Conservation (phyloP, 768 basidiomycete species). For the Russula earlei region DNA sequence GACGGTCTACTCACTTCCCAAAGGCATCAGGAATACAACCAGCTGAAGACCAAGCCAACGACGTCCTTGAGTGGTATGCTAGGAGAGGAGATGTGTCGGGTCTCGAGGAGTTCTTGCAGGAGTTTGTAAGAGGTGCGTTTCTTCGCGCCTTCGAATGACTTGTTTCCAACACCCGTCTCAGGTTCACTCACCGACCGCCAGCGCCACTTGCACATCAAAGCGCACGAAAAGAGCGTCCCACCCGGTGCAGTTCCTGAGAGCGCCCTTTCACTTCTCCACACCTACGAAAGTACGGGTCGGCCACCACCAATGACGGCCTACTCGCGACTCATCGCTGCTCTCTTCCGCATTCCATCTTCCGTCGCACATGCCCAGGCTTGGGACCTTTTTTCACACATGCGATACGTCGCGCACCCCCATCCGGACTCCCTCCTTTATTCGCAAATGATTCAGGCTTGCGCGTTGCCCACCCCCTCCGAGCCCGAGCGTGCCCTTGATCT, state of each 20-base stretch:
- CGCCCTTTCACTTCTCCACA: constrained; percentile 60
- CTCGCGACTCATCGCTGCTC: constrained; percentile 51
- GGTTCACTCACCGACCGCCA: constrained; percentile 42
- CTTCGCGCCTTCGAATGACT: neutral
- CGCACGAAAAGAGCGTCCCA: constrained; percentile 46
- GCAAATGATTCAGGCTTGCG: constrained; percentile 83
- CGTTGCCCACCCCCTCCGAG: constrained; percentile 52
- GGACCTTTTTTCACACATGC: constrained; percentile 95
- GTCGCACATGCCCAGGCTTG: constrained; percentile 68
- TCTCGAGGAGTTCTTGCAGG: constrained; percentile 36
- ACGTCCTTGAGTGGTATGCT: constrained; percentile 13
- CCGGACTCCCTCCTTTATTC: constrained; percentile 69
- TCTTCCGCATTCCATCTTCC: constrained; percentile 38
- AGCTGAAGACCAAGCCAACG: constrained; percentile 27
- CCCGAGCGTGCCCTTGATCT: constrained; percentile 90
- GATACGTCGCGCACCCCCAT: constrained; percentile 82
- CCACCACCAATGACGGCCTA: constrained; percentile 72
- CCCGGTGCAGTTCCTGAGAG: constrained; percentile 42
- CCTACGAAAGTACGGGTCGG: constrained; percentile 54
- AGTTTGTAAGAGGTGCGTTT: constrained; percentile 35
- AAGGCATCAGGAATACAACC: constrained; percentile 5
- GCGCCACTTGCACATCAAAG: constrained; percentile 64
- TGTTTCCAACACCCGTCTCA: constrained; percentile 11
- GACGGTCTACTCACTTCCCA: neutral
- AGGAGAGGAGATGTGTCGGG: constrained; percentile 8